phyloP scores from a whole-genome alignment of 257 asterid species.

The Gardenia jasminoides region DNA sequence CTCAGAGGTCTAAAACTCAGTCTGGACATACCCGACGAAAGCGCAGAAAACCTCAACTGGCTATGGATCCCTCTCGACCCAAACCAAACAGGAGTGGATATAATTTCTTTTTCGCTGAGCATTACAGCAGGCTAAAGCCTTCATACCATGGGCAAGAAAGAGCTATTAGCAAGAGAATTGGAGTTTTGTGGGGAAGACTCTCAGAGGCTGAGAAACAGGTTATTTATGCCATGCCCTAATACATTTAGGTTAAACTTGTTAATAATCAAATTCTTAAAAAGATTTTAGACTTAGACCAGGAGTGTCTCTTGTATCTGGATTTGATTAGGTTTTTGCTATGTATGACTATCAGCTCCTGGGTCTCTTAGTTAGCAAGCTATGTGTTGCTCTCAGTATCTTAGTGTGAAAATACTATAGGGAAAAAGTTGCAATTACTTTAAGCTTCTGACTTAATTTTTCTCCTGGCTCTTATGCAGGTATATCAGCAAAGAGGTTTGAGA shows the following conservation, averaged over 20 bases:
- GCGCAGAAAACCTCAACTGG: conserved; percentile 53
- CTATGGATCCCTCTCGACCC: conserved; percentile 69
- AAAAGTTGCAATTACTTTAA: not conserved
- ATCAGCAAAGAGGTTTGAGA: conserved; percentile 76
- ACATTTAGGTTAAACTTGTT: not conserved
- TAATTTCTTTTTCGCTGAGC: conserved; percentile 90
- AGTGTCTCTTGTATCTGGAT: not conserved
- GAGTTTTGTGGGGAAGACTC: conserved; percentile 71
- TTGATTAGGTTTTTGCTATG: not conserved
- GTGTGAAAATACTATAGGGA: not conserved
- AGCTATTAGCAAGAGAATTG: conserved; percentile 78
- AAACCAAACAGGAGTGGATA: conserved; percentile 81
- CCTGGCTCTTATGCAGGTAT: conserved; percentile 53
- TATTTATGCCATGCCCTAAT: not conserved
- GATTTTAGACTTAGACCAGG: not conserved
- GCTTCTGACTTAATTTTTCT: not conserved
- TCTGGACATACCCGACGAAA: conserved; percentile 34
- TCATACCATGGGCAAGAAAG: conserved; percentile 83
- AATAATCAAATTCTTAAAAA: not conserved
- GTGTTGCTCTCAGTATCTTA: not conserved
- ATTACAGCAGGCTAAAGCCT: conserved; percentile 68
- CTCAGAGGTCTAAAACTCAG: conserved; percentile 30
- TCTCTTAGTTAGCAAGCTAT: not conserved
- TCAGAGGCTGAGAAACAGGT: conserved; percentile 87
- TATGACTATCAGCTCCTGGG: not conserved